A percentile compares a stretch with the other conserved stretches of the same genome.
These are phyloP conservation scores for Aspergillus ochraceus DNA, from an alignment of 2,329 filamentous ascomycete species.

Conservation along the genomic window DNA sequence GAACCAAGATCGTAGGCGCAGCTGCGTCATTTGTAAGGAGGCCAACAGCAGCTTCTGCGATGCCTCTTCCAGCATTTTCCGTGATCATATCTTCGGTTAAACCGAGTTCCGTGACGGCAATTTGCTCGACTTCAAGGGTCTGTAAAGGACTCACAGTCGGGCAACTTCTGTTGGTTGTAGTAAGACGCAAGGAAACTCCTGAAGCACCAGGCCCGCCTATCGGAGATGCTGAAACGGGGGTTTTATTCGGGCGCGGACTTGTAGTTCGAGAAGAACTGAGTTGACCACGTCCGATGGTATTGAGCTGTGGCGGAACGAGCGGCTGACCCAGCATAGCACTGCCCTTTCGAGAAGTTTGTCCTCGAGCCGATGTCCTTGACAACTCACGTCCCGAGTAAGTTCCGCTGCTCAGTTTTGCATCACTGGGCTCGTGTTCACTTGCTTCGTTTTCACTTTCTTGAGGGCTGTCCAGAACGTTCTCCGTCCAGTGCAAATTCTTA, in stretches of 20 bases:
- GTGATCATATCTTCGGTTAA: constrained; percentile 87
- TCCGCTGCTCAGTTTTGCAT: constrained; percentile 47
- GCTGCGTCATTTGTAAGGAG: constrained; percentile 60
- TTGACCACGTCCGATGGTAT: constrained; percentile 35
- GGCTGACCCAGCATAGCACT: constrained; percentile 42
- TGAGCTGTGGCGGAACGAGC: constrained; percentile 35
- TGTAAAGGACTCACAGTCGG: constrained; percentile 68
- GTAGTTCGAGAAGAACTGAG: constrained; percentile 38
- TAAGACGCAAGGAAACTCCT: constrained; percentile 52
- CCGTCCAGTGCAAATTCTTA: constrained; percentile 87
- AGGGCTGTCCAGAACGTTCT: constrained; percentile 77
- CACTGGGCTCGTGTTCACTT: constrained; percentile 45
- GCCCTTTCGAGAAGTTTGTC: constrained; percentile 42
- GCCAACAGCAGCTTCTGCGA: constrained; percentile 76
- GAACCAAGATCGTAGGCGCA: constrained; percentile 65
- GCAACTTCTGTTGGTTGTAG: constrained; percentile 55
- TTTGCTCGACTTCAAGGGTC: constrained; percentile 89
- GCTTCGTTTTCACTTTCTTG: constrained; percentile 76
- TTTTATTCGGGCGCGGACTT: constrained; percentile 42
- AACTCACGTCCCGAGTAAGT: constrained; percentile 46
- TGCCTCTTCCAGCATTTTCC: constrained; percentile 85
- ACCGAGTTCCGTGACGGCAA: constrained; percentile 82
- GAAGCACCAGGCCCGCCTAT: constrained; percentile 38
- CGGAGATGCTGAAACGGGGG: constrained; percentile 43
- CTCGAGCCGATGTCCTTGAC: constrained; percentile 38